phyloP scores from a whole-genome alignment of 352 stramenopile species.

The Pythium aquatile region DNA sequence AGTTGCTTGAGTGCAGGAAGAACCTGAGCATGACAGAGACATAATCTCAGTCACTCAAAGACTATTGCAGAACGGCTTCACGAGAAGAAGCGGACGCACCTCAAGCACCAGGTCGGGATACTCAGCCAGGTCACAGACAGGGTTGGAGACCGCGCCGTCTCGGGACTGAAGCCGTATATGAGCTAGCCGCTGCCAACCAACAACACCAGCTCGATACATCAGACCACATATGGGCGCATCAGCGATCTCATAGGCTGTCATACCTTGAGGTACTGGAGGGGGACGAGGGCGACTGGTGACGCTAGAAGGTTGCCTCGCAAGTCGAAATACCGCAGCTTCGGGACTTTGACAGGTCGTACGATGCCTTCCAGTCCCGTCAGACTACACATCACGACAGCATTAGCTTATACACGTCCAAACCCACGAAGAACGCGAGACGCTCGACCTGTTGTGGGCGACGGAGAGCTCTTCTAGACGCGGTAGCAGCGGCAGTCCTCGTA shows the following conservation, averaged over 20 bases:
- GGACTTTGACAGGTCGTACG: conserved; percentile 65
- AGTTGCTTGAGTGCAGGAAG: conserved; percentile 49
- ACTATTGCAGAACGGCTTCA: not conserved
- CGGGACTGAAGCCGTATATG: conserved; percentile 62
- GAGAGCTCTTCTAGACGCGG: conserved; percentile 68
- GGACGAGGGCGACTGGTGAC: conserved; percentile 34
- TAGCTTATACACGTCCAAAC: not conserved
- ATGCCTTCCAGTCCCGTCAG: conserved; percentile 52
- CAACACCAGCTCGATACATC: not conserved
- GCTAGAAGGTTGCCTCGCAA: conserved; percentile 63
- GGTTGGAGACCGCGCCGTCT: conserved; percentile 56
- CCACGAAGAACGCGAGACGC: not conserved
- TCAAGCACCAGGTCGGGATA: conserved; percentile 49
- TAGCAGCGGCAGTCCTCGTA: conserved; percentile 58
- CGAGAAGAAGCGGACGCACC: conserved; percentile 29
- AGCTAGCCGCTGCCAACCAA: conserved; percentile 36
- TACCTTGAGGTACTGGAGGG: conserved; percentile 60
- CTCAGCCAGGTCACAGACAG: conserved; percentile 55
- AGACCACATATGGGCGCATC: not conserved
- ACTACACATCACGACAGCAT: conserved; percentile 23
- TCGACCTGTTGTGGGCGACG: conserved; percentile 69
- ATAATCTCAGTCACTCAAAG: no score
- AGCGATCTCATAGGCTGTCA: not conserved
- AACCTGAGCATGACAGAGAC: conserved; percentile 29
- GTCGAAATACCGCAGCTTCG: conserved; percentile 68